Conservation (phyloP, 179 eudicot species). For the Beta macrorhiza region DNA sequence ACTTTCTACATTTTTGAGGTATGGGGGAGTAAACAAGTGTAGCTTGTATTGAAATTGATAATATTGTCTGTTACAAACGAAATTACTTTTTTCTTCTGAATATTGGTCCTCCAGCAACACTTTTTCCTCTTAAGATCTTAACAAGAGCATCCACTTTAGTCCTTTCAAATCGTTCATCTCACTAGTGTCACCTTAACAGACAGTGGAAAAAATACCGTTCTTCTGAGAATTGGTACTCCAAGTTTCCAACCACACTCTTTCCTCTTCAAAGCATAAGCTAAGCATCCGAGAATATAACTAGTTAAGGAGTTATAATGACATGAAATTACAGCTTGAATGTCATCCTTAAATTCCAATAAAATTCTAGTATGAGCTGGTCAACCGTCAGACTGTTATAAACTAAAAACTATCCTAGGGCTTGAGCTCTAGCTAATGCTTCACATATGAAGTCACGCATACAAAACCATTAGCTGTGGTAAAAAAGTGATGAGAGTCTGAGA, state of each 20-base stretch:
- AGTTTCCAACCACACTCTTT: neutral
- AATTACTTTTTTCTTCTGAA: too few species aligned
- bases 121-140: too few species aligned
- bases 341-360: neutral
- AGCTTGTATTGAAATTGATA: neutral
- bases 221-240: neutral
- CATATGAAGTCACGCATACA: neutral
- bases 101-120: too few species aligned
- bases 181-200: too few species aligned
- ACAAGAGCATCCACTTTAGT: too few species aligned
- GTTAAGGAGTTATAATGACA: neutral
- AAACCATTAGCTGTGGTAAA: neutral
- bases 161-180: too few species aligned
- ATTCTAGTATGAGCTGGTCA: slow-evolving; percentile 1
- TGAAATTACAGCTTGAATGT: neutral
- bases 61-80: neutral
- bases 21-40: too few species aligned
- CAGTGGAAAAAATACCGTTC: neutral
- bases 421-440: neutral
- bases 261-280: neutral
- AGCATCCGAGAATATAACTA: neutral
- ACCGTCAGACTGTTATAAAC: neutral
- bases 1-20: too few species aligned
- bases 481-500: neutral
- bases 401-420: neutral